Percentiles rank a stretch among this genome's conserved stretches.
Evolutionary conservation across 2,329 filamentous ascomycete species (phyloP).

Genomic region (Dothideomycetidae sp.): DNA sequence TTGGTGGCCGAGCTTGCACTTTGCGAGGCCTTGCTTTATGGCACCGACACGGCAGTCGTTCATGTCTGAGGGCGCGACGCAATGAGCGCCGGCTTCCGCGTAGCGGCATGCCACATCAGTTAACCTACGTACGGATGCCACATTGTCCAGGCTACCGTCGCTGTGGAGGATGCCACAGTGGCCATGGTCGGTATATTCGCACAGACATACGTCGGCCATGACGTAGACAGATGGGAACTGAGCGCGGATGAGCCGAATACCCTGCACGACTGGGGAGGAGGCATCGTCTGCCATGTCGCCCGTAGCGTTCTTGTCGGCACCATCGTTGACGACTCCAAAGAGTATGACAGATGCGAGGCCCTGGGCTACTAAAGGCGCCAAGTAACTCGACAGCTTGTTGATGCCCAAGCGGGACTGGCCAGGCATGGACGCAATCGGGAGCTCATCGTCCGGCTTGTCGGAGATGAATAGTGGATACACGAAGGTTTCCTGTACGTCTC

Average conservation of each 20-base stretch:
- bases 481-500: constrained; percentile 72
- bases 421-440: constrained; percentile 75
- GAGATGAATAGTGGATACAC: constrained; percentile 96
- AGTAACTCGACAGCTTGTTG: constrained; percentile 71
- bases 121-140: constrained; percentile 82
- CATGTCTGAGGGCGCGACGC: constrained; percentile 96
- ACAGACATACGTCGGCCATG: constrained; percentile 84
- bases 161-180: constrained; percentile 93
- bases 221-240: constrained; percentile 86
- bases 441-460: constrained; percentile 85
- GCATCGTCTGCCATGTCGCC: constrained; percentile 90
- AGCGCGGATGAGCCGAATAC: constrained; percentile 69
- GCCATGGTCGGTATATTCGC: constrained; percentile 95
- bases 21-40: constrained; percentile 95
- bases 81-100: constrained; percentile 88
- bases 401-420: constrained; percentile 79
- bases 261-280: constrained; percentile 75
- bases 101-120: constrained; percentile 94
- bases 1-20: constrained; percentile 81
- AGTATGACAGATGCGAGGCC: constrained; percentile 86
- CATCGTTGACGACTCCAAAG: constrained; percentile 78
- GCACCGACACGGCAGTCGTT: constrained; percentile 94
- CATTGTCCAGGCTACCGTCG: constrained; percentile 85
- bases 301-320: constrained; percentile 73
- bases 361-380: constrained; percentile 75